Conservation (phyloP, 164 flowering plant species). For the Chloranthus sessilifolius region DNA sequence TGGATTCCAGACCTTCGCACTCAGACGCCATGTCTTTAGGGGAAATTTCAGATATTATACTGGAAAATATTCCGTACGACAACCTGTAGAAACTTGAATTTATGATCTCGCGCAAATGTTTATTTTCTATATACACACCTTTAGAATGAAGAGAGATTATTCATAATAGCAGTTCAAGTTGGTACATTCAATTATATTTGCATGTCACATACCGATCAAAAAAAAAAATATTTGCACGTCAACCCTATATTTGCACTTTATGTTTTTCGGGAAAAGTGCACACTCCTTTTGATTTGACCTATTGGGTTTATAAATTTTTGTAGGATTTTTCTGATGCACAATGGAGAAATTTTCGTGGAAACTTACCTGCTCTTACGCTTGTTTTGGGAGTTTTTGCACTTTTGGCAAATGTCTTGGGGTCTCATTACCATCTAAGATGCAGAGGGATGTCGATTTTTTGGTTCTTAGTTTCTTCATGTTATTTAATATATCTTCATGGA, state of each 20-base stretch:
- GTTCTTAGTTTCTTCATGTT: constrained; percentile 66
- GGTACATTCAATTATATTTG: too few relatives aligned
- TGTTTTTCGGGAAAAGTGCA: neutral
- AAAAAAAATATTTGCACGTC: too few relatives aligned
- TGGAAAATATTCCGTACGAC: too few relatives aligned
- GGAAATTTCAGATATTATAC: too few relatives aligned
- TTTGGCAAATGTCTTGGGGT: constrained; percentile 43
- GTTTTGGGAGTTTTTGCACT: constrained; percentile 63
- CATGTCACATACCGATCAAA: too few relatives aligned
- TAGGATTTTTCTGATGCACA: constrained; percentile 94
- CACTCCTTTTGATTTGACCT: neutral
- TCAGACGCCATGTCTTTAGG: too few relatives aligned
- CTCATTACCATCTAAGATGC: constrained; percentile 40
- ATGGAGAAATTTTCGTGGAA: constrained; percentile 93
- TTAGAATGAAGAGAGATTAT: too few relatives aligned
- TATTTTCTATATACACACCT: too few relatives aligned
- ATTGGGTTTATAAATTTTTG: constrained; percentile 1
- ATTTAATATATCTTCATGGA: constrained; percentile 79
- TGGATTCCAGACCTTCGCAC: too few relatives aligned
- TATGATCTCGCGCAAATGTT: too few relatives aligned
- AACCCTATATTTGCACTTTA: neutral
- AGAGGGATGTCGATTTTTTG: constrained; percentile 77
- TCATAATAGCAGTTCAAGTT: too few relatives aligned
- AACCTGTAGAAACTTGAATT: too few relatives aligned
- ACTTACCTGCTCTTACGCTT: constrained; percentile 58